phyloP scores from a whole-genome alignment of 768 basidiomycete genomes.

The Termitomyces bulborhizus region DNA sequence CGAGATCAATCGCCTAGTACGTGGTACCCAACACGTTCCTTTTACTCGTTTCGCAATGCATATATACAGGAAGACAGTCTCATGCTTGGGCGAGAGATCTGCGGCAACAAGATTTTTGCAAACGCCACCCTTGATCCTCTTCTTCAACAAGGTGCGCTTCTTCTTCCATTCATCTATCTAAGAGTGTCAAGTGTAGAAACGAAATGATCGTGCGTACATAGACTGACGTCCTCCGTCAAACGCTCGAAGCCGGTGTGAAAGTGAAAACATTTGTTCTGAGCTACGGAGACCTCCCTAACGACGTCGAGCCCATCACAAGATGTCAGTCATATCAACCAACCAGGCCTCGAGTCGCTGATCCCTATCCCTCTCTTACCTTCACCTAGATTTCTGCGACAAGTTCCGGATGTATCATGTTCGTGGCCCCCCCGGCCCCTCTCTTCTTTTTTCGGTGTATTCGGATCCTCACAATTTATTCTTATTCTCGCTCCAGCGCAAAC shows the following conservation, averaged over 20 bases:
- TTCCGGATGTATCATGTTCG: conserved; percentile 58
- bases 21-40: conserved; percentile 5
- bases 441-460: too few relatives aligned
- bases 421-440: not conserved
- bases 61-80: conserved; percentile 62
- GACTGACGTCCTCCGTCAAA: conserved; percentile 51
- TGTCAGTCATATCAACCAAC: conserved; percentile 30
- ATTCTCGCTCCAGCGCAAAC: conserved; percentile 33
- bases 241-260: conserved; percentile 47
- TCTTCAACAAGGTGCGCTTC: conserved; percentile 60
- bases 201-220: too few relatives aligned
- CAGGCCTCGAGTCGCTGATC: not conserved
- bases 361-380: not conserved
- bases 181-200: too few relatives aligned
- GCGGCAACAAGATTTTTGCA: conserved; percentile 37
- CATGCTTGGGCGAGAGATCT: conserved; percentile 64
- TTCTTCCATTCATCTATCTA: not conserved
- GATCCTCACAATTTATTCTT: too few relatives aligned
- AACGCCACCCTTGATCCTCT: conserved; percentile 43
- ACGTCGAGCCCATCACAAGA: conserved; percentile 50
- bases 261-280: conserved; percentile 58
- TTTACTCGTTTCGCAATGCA: not conserved
- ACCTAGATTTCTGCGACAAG: conserved; percentile 62
- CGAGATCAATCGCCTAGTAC: conserved; percentile 56
- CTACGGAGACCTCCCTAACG: conserved; percentile 54